Evolutionary conservation across 2,329 filamentous ascomycete genomes (phyloP).

Genomic region (Colletotrichum lupini): DNA sequence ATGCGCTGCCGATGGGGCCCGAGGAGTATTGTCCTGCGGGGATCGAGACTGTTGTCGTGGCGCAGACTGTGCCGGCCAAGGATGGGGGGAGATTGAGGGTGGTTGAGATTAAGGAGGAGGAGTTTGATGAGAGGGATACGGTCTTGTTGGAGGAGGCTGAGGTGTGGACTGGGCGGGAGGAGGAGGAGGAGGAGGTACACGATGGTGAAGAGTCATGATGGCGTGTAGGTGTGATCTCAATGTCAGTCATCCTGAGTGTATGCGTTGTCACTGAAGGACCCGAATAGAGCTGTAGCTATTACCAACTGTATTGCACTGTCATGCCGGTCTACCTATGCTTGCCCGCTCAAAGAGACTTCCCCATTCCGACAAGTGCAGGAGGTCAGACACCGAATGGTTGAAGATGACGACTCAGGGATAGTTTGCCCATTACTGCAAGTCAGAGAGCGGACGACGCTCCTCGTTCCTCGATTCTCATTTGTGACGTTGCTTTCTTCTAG

Average conservation of each 20-base stretch:
- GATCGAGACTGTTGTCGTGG: slow-evolving; percentile 84
- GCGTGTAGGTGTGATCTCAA: too few species aligned
- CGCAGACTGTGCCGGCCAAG: slow-evolving; percentile 69
- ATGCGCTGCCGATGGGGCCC: slow-evolving; percentile 86
- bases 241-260: too few species aligned
- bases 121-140: slow-evolving; percentile 28
- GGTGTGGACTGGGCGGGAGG: background rate
- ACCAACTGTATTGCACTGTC: background rate
- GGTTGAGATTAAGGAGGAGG: slow-evolving; percentile 33
- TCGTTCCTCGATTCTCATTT: background rate
- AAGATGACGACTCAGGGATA: background rate
- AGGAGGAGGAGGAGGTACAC: background rate
- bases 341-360: background rate
- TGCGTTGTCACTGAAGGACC: too few species aligned
- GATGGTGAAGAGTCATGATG: background rate
- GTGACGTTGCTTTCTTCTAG: background rate
- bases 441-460: too few species aligned
- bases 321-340: background rate
- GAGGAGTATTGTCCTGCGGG: slow-evolving; percentile 77
- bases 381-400: rapidly evolving
- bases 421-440: background rate
- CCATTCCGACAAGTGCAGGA: too few species aligned
- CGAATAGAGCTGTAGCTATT: background rate
- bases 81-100: slow-evolving; percentile 33
- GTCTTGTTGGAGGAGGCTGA: slow-evolving; percentile 12